Conservation (phyloP, 1,139 yeast species). For the Hanseniaspora uvarum region DNA sequence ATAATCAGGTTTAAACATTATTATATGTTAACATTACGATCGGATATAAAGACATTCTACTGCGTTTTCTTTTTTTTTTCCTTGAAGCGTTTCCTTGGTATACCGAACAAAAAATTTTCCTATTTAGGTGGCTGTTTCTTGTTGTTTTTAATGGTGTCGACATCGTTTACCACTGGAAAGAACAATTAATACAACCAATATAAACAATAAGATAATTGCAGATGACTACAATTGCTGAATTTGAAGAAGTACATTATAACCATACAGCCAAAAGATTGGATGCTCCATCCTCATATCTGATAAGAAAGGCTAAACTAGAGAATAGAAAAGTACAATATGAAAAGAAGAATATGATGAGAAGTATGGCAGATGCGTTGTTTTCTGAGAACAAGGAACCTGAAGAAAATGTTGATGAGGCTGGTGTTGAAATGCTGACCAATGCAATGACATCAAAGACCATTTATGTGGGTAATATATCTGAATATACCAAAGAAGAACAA, state of each 20-base stretch:
- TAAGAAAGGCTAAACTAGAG: conserved; percentile 57
- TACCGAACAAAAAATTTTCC: neutral
- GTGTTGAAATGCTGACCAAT: conserved; percentile 50
- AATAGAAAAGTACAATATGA: conserved; percentile 29
- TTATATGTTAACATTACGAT: no score
- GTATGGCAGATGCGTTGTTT: conserved; percentile 68
- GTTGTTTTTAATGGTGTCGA: no score
- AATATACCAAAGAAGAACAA: conserved; percentile 89
- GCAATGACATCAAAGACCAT: conserved; percentile 62
- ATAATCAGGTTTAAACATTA: no score
- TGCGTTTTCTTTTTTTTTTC: neutral
- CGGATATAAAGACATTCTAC: no score
- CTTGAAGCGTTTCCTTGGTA: no score
- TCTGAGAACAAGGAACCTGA: conserved; percentile 95
- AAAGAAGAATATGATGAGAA: conserved; percentile 52
- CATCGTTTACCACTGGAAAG: no score
- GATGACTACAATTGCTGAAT: conserved; percentile 33
- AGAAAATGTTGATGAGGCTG: conserved; percentile 49
- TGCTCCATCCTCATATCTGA: conserved; percentile 64
- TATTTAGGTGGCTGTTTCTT: neutral
- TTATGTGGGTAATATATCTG: conserved; percentile 78
- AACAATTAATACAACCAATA: neutral
- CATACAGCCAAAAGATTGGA: conserved; percentile 62
- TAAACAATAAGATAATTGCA: neutral
- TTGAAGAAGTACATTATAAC: conserved; percentile 34